These are phyloP conservation scores for Globisporangium acanthophoron DNA, from an alignment of 352 stramenopile genomes.

Conservation along the genomic window DNA sequence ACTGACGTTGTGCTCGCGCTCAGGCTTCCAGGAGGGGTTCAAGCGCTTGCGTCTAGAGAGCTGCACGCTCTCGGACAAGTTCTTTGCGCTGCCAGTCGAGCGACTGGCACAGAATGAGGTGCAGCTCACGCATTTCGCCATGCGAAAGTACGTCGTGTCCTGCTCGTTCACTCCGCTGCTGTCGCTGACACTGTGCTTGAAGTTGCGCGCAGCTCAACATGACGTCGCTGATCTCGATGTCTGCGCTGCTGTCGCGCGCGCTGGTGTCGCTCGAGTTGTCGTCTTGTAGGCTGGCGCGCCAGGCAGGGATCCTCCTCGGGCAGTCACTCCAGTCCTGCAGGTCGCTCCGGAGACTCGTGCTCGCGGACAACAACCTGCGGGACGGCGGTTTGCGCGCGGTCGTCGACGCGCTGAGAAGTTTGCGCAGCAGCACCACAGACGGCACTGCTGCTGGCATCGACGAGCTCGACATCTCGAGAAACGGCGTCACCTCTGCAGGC, in stretches of 20 bases:
- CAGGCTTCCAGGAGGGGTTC: slow-evolving; percentile 17
- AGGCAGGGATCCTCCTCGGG: slow-evolving; percentile 55
- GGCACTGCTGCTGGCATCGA: slow-evolving; percentile 17
- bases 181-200: background rate
- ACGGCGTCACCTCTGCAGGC: slow-evolving; percentile 32
- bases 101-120: slow-evolving; percentile 18
- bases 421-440: slow-evolving; percentile 9
- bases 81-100: slow-evolving; percentile 24
- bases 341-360: slow-evolving; percentile 23
- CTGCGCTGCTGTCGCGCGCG: slow-evolving; percentile 25
- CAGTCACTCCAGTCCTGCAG: slow-evolving; percentile 39
- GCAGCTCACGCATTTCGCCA: slow-evolving; percentile 19
- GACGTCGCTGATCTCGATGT: slow-evolving; percentile 50
- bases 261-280: slow-evolving; percentile 43
- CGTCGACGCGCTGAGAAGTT: slow-evolving; percentile 30
- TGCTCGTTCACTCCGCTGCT: background rate
- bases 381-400: slow-evolving; percentile 48
- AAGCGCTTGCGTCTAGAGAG: slow-evolving; percentile 30
- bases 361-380: slow-evolving; percentile 48
- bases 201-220: slow-evolving; percentile 49
- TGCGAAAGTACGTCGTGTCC: slow-evolving; percentile 18
- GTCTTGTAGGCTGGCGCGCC: slow-evolving; percentile 39
- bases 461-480: slow-evolving; percentile 37
- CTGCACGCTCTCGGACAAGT: slow-evolving; percentile 34
- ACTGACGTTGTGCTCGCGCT: too few species aligned